Base-by-base conservation (phyloP, 495 filamentous ascomycete genomes). In the Melanomma pulvis-pyrius region DNA sequence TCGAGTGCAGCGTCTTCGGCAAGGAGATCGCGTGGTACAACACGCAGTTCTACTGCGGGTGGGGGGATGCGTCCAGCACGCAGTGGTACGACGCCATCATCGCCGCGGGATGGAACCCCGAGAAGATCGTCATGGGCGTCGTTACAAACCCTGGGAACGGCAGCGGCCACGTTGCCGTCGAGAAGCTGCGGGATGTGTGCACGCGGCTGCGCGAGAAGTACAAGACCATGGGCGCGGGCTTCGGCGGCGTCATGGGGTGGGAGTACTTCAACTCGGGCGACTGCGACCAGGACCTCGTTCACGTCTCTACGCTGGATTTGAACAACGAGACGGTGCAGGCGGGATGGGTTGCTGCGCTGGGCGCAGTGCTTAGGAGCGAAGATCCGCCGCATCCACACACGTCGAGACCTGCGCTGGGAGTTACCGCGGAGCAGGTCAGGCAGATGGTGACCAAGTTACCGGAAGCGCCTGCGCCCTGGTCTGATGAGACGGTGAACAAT, bases 401-500 rank as follows among this genome's bases (percentile, higher is more conserved):
- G 4, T 13, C 22, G 22, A 17, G 41, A 25, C 55, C 62, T 2
- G 25, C 24, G 29, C 29, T 70, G 12, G 51, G 52, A n/a, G 25
- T 70, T 50, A 62, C 63, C 4, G 25, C 67, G 12, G 67, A 69
- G 8, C 58, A 62, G 56, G 58, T 70, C 17, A 25, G 56, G 21
- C 62, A 70, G 52, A 66, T 70, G 68, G 51, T 70, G 9, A 59
- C 65, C 11, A 29, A 19, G 26, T 32, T 71, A 19, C 65, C 74
- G 1, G 56, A 65, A 11, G 59, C 73, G 19, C 65, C 65, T 36
- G 72, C 78, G 25, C 88, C 88, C 63, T 73, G 71, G 71, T 81
- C 87, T 5, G 79, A 82, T 28, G 86, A 86, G 67, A 78, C 83
- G 47, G 85, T 93, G 49, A 83, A 88, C 44, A 88, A 88, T 67